These are phyloP conservation scores for Backusella circina DNA, from an alignment of 192 early-diverging fungal genomes.

Conservation along the genomic window DNA sequence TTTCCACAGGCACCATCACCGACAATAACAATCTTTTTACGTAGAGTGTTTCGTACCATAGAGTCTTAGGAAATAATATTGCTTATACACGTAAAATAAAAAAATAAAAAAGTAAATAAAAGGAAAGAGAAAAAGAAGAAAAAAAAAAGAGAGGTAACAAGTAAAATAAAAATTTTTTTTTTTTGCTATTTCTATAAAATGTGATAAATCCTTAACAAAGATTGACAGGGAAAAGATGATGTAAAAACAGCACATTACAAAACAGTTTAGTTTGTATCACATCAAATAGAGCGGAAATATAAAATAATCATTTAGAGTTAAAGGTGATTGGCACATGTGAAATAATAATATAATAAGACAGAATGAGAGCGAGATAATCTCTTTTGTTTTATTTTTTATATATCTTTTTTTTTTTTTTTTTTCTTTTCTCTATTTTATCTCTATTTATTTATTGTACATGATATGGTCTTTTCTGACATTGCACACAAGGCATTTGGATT, in stretches of 20 bases:
- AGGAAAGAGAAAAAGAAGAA: neutral
- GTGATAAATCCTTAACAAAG: neutral
- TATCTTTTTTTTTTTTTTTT: neutral
- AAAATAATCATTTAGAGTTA: neutral
- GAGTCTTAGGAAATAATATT: neutral
- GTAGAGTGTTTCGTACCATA: conserved; percentile 6
- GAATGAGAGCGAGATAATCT: neutral
- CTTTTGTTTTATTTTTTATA: neutral
- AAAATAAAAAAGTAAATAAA: neutral
- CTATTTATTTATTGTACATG: neutral
- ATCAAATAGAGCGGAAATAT: neutral
- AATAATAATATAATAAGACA: neutral
- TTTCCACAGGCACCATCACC: neutral
- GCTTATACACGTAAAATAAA: neutral
- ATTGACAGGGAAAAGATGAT: neutral
- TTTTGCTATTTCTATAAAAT: neutral
- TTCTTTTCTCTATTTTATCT: neutral
- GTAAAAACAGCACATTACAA: neutral
- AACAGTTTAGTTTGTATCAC: neutral
- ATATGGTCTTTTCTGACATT: neutral
- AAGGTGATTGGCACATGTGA: neutral
- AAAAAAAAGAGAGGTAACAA: neutral
- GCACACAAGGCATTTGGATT: neutral
- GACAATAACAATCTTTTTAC: conserved; percentile 8
- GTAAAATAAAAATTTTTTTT: neutral